Conservation (phyloP, 2,329 filamentous ascomycete species). For the Metarhizium guizhouense region DNA sequence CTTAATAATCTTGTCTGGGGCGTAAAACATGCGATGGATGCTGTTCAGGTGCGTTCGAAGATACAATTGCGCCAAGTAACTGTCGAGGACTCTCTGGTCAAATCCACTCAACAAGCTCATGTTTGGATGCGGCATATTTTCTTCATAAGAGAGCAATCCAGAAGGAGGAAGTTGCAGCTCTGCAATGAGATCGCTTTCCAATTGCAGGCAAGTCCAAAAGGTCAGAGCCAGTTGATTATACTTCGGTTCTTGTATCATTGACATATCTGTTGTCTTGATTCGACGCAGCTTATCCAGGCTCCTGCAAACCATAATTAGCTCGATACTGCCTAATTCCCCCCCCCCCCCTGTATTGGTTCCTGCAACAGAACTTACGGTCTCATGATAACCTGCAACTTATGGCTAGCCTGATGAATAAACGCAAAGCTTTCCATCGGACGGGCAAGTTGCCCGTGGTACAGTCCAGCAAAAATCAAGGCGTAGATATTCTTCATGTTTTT, state of each 20-base stretch:
- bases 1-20: slow-evolving; percentile 29
- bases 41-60: slow-evolving; percentile 56
- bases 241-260: slow-evolving; percentile 32
- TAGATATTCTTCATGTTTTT: slow-evolving; percentile 79
- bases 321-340: not conserved
- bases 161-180: slow-evolving; percentile 63
- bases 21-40: slow-evolving; percentile 49
- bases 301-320: slow-evolving; percentile 20
- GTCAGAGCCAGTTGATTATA: slow-evolving; percentile 62
- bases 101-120: slow-evolving; percentile 35
- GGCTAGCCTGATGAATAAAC: slow-evolving; percentile 48
- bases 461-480: slow-evolving; percentile 70
- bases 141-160: slow-evolving; percentile 51
- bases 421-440: slow-evolving; percentile 77
- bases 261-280: slow-evolving; percentile 23
- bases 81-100: slow-evolving; percentile 40
- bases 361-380: slow-evolving; percentile 49
- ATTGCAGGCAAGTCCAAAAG: slow-evolving; percentile 89
- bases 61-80: slow-evolving; percentile 55
- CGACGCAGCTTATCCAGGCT: slow-evolving; percentile 39
- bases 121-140: slow-evolving; percentile 59
- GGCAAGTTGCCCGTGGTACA: slow-evolving; percentile 84
- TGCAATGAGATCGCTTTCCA: slow-evolving; percentile 90
- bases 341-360: slow-evolving; percentile 3
- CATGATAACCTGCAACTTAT: slow-evolving; percentile 61